phyloP scores from a whole-genome alignment of 2,329 filamentous ascomycete species.

The Hortaea sp. region DNA sequence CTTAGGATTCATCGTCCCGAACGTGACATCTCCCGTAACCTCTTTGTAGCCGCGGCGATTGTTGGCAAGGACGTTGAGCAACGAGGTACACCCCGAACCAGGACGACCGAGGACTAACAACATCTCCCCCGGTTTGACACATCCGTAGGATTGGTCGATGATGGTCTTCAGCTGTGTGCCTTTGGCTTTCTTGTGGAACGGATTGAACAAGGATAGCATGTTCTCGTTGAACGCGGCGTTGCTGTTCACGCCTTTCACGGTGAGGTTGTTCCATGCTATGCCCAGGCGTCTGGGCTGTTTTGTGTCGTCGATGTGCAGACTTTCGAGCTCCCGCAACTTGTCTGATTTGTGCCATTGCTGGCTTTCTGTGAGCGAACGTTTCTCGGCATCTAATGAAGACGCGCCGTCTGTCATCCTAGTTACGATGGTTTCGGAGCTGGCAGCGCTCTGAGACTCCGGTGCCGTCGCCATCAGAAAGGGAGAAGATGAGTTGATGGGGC shows the following conservation, averaged over 20 bases:
- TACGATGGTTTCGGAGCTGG: too few relatives aligned
- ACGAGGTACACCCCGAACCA: slow-evolving; percentile 48
- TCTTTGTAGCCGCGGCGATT: slow-evolving; percentile 34
- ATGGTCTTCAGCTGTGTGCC: not conserved
- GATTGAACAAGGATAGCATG: slow-evolving; percentile 44
- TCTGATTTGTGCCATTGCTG: too few relatives aligned
- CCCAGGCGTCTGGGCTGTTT: slow-evolving; percentile 35
- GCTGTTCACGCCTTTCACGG: slow-evolving; percentile 50
- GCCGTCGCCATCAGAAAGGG: too few relatives aligned
- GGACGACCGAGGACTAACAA: slow-evolving; percentile 22
- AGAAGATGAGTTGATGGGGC: too few relatives aligned
- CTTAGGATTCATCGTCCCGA: slow-evolving; percentile 38
- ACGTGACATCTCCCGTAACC: slow-evolving; percentile 49
- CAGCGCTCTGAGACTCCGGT: too few relatives aligned
- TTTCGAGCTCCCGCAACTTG: too few relatives aligned
- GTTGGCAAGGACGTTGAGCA: slow-evolving; percentile 55
- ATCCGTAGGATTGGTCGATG: slow-evolving; percentile 50
- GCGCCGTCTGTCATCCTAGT: too few relatives aligned
- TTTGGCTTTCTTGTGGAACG: too few relatives aligned
- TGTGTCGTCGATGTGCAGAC: too few relatives aligned
- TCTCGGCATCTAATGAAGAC: too few relatives aligned
- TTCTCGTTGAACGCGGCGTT: slow-evolving; percentile 54
- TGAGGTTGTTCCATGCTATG: slow-evolving; percentile 56
- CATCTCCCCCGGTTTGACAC: slow-evolving; percentile 51
- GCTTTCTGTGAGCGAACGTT: too few relatives aligned